Conservation (phyloP, 2,329 filamentous ascomycete genomes). For the Shiraia sp. region DNA sequence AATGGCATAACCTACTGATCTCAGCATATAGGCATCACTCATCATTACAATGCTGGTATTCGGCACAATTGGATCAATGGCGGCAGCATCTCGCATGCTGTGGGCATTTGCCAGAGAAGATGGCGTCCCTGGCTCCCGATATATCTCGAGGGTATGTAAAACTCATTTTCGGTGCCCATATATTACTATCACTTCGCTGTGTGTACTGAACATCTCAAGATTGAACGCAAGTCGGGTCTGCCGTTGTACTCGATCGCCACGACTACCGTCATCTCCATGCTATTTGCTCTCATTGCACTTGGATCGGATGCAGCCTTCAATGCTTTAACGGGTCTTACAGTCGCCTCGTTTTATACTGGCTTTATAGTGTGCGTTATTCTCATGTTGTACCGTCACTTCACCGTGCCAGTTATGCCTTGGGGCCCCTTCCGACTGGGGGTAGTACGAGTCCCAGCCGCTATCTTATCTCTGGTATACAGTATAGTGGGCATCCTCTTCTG, state of each 20-base stretch:
- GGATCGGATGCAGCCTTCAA: conserved; percentile 14
- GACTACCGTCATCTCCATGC: conserved; percentile 5
- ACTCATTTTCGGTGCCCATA: neutral
- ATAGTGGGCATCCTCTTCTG: conserved; percentile 19
- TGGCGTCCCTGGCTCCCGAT: conserved; percentile 23
- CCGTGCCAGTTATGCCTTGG: conserved; percentile 4
- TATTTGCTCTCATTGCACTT: conserved; percentile 15
- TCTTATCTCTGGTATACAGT: conserved; percentile 12
- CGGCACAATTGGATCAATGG: conserved; percentile 11
- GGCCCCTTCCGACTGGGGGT: conserved; percentile 11
- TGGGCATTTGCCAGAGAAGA: conserved; percentile 24
- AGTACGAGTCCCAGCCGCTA: conserved; percentile 9
- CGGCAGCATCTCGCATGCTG: conserved; percentile 16
- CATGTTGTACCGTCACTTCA: conserved; percentile 9
- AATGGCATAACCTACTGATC: conserved; percentile 3
- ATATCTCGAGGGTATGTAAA: conserved; percentile 10
- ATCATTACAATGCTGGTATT: conserved; percentile 11
- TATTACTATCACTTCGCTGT: conserved; percentile 3
- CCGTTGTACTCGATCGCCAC: conserved; percentile 49
- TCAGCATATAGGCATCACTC: conserved; percentile 11
- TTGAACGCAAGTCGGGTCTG: too few relatives aligned
- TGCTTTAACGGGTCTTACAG: conserved; percentile 10
- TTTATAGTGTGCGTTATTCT: conserved; percentile 14
- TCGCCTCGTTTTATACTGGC: conserved; percentile 13
- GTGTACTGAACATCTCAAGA: too few relatives aligned